Evolutionary conservation across 495 filamentous ascomycete genomes (phyloP), one percentile per base, ranked within the genome.

Genomic region (Xylaria nigripes): DNA sequence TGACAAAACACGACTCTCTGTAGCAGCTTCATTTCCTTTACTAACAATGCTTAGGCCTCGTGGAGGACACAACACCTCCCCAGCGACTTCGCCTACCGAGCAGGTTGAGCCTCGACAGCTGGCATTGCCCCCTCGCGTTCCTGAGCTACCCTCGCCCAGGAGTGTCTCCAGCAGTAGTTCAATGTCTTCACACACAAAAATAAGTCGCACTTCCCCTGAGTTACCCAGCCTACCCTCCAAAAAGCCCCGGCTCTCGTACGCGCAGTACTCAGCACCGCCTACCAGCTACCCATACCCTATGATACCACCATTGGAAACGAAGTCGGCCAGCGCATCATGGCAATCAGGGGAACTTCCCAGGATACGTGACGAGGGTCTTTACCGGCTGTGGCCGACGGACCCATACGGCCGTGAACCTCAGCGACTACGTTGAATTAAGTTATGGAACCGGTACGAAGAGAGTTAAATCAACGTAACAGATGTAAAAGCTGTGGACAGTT

Each of bases 361-460:
- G 36, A 69, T 74, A 22, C 69, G 65, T 21, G 70, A 72, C 44
- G 77, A 81, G 49, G 75, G 76, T 27, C 62, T 84, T 45, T 64
- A 72, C 22, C 67, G 72, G 24, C 76, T 79, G 50, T 86, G 81
- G 85, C 76, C 81, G 54, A 68, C 76, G 51, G 84, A 90, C 61
- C 81, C 84, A 51, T 86, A 80, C 61, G 76, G 75, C 25, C 65
- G 62, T 22, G 73, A 81, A 47, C 74, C 76, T 59, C 64, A 60
- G 59, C 60, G 56, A 51, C 59, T 66, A 41, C 63, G 19, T 60
- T 62, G 42, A 56, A 61, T 38, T 40, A 40, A 3, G 5, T 19
- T 6, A 40, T n/a, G n/a, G n/a, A n/a, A n/a, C n/a, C n/a, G n/a
- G n/a, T n/a, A n/a, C 27, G 27, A 9, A 4, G 9, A 29, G 4